Evolutionary conservation across 306 rosid species (phyloP).

Genomic region (Dryas octopetala): DNA sequence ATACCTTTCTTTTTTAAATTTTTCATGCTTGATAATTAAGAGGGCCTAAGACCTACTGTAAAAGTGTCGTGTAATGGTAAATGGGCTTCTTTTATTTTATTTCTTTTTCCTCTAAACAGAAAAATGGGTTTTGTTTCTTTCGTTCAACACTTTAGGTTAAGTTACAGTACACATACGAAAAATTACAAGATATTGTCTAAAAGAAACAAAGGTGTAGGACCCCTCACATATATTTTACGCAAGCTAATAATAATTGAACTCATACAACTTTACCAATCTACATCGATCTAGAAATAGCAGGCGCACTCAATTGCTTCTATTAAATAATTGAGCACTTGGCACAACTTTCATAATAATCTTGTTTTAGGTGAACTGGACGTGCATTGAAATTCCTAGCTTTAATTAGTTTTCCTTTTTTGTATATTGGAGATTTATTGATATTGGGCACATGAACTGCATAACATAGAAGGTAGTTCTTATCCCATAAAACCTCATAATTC

Average conservation of each 20-base stretch:
- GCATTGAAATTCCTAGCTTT: slow-evolving; percentile 7
- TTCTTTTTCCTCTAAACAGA: too few species aligned
- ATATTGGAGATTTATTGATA: not conserved
- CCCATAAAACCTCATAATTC: not conserved
- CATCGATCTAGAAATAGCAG: slow-evolving; percentile 25
- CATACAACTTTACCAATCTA: slow-evolving; percentile 15
- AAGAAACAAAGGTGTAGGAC: not conserved
- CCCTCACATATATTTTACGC: not conserved
- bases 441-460: not conserved
- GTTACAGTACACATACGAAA: too few species aligned
- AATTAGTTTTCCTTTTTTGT: not conserved
- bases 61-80: too few species aligned
- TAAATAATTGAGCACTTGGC: slow-evolving; percentile 29
- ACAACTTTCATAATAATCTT: too few species aligned
- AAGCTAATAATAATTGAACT: slow-evolving; percentile 6
- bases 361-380: not conserved
- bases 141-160: not conserved
- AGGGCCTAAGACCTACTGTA: too few species aligned
- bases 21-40: too few species aligned
- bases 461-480: too few species aligned
- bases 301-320: slow-evolving; percentile 13
- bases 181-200: too few species aligned
- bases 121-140: too few species aligned
- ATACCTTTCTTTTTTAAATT: too few species aligned
- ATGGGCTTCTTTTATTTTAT: too few species aligned